Base-by-base conservation (phyloP, 352 stramenopile genomes). In the Pythium sp. region DNA sequence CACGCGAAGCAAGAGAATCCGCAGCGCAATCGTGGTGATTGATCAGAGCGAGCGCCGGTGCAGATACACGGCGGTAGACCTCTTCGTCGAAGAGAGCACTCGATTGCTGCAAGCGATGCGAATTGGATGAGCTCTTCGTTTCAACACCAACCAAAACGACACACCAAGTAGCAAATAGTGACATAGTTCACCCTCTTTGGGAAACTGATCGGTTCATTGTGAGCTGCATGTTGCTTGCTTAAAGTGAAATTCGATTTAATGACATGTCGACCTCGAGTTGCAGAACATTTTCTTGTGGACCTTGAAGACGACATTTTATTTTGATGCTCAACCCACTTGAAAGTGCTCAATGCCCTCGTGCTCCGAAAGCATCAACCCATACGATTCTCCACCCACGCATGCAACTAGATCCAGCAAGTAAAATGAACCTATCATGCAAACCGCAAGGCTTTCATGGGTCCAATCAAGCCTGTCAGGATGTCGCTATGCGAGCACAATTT, bases 111-210 rank as follows among this genome's bases (percentile, higher is more conserved):
- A 38, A 38, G 32, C 32, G 38, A 49, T 18, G n/a, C 41, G 15
- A 12, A 24, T 51, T 51, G 43, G 59, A n/a, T 64, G 58, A 53
- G 60, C 28, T 28, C 26, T 65, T 41, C 28, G 26, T 36, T 64
- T 58, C 60, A 58, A 65, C 60, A 66, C 60, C 60, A 66, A 66
- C 47, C 60, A 66, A 65, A 65, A 47, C 1, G 12, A 34, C 5
- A 24, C 20, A 22, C 7, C 28, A 57, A 32, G 24, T 7, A 3
- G 28, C 1, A 34, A 36, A 66, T 59, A 66, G 60, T 66, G 60
- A 38, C 60, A 28, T 59, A 15, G 7, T 26, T 3, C 8, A 22
- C 60, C 60, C 32, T 58, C 7, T 43, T 51, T 34, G 22, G 14
- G 60, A 32, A 66, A 66, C n/a, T 4, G 2, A 3, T 15, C 3